Evolutionary conservation across 1,139 yeast species (phyloP), one percentile per base, ranked within the genome.

Genomic region (Saccharomycopsis phalli): DNA sequence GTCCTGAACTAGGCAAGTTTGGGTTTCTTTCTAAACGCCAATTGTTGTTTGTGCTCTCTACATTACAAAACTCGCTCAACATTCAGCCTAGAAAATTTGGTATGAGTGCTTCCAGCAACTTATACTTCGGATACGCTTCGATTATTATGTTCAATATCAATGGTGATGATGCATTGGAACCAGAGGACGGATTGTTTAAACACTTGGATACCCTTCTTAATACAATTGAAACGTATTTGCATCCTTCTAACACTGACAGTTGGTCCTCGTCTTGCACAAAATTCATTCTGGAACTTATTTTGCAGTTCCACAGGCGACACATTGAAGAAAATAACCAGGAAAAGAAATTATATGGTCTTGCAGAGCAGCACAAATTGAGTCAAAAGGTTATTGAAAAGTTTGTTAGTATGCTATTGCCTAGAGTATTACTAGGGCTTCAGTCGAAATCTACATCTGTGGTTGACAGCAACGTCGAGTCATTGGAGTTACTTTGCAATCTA

Each of bases 181-280:
- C 34, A 6, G 51, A 59, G 4, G 69, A 62, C n/a, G 73, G 73
- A 2, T 68, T 80, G 11, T 56, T 82, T 50, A 72, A 67, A 10
- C 64, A 69, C 31, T 53, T 91, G 13, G 65, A 66, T 31, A 68
- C 75, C 0, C 61, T 83, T 32, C 54, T 81, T 21, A 77, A 78
- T 47, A 77, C 94, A 0, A 66, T 87, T n/a, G 81, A 76, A 49
- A 83, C 95, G 28, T 84, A 80, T 59, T 79, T 79, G 10, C 96
- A 91, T 59, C 98, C 98, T 3, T 87, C 97, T 0, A 88, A 88
- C 56, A 61, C 69, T 16, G 97, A 96, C 0, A 70, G 71, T 18
- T 88, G 98, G 97, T 19, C 45, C 4, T 11, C 17, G 3, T 23
- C 39, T 14, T 42, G 45, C 27, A 34, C 40, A 11, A 32, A 29